Evolutionary conservation across 176 grass and related monocot genomes (phyloP).

Genomic region (Paspalum notatum): DNA sequence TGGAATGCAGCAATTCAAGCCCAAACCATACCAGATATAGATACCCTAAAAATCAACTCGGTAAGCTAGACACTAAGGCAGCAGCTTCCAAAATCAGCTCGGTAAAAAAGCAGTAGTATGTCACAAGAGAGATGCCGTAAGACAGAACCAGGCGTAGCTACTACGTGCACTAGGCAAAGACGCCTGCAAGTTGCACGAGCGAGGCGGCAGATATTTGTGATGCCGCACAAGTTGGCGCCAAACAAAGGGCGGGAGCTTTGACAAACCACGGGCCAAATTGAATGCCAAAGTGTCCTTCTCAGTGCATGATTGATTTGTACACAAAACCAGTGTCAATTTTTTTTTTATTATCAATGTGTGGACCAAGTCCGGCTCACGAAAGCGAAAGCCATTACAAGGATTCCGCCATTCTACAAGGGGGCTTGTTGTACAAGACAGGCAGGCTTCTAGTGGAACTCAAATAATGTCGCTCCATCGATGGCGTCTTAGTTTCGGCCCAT

Average conservation of each 20-base stretch:
- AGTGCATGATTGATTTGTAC: constrained; percentile 4
- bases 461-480: not conserved
- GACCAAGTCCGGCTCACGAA: not conserved
- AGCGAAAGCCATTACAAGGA: not conserved
- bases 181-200: not conserved
- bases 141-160: too few species aligned
- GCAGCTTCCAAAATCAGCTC: too few species aligned
- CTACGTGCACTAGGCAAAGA: too few species aligned
- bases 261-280: not conserved
- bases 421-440: not conserved
- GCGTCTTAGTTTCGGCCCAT: constrained; percentile 43
- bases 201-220: not conserved
- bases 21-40: too few species aligned
- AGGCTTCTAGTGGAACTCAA: not conserved
- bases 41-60: too few species aligned
- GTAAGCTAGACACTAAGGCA: too few species aligned
- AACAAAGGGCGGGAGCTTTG: not conserved
- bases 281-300: not conserved
- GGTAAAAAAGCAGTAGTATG: too few species aligned
- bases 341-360: not conserved
- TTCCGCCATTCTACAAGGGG: not conserved
- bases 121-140: too few species aligned
- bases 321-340: constrained; percentile 8
- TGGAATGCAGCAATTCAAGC: too few species aligned
- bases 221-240: constrained; percentile 9